Evolutionary conservation across 345 rosid genomes (phyloP).

Genomic region (Rhodamnia rubescens): DNA sequence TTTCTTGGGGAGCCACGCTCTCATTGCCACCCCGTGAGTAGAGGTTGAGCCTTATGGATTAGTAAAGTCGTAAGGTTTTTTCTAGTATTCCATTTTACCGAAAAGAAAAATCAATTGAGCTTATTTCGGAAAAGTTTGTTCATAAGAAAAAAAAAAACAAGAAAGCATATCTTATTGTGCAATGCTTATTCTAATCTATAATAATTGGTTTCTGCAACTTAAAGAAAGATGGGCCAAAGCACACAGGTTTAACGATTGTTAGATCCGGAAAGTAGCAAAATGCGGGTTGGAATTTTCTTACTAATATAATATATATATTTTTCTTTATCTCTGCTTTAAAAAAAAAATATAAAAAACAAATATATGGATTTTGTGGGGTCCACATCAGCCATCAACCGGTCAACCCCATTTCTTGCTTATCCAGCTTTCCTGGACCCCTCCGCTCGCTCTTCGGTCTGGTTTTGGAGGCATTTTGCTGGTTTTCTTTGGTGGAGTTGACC

Average conservation of each 20-base stretch:
- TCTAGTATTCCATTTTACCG: not conserved
- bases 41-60: not conserved
- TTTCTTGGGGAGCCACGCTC: accelerated
- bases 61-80: not conserved
- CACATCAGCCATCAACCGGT: not conserved
- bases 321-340: not conserved
- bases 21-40: not conserved
- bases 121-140: not conserved
- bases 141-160: not conserved
- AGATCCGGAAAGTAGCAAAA: not conserved
- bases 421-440: not conserved
- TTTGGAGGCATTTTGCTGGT: not conserved
- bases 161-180: not conserved
- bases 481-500: not conserved
- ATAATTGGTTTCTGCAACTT: not conserved
- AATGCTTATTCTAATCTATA: not conserved
- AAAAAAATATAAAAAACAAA: not conserved
- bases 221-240: not conserved
- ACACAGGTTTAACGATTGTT: not conserved
- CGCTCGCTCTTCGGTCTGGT: not conserved
- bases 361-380: not conserved
- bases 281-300: not conserved
- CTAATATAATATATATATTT: not conserved
- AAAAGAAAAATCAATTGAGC: not conserved
- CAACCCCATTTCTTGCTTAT: not conserved